Percentiles rank a stretch among this genome's conserved stretches.
These are phyloP conservation scores for Rhodotorula graminis DNA, from an alignment of 768 basidiomycete genomes.

Conservation along the genomic window DNA sequence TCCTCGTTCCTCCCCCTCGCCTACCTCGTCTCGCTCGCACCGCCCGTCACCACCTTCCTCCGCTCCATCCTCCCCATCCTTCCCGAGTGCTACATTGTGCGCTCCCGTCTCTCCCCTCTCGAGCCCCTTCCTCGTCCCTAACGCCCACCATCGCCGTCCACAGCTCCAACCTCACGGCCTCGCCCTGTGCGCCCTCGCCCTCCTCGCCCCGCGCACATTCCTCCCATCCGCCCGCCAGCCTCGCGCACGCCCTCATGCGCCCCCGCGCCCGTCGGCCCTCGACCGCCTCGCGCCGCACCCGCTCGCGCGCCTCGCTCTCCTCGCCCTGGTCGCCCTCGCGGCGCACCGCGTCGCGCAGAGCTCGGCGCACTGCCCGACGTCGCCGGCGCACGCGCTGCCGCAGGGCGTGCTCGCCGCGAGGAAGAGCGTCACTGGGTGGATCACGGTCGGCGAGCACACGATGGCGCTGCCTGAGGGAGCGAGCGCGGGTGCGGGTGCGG, in stretches of 20 bases:
- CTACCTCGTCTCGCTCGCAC: background rate
- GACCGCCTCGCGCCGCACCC: background rate
- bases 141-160: background rate
- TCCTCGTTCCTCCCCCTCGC: background rate
- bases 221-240: background rate
- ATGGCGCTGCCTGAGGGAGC: constrained; percentile 7
- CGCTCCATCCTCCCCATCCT: background rate
- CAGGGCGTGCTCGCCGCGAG: constrained; percentile 60
- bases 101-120: background rate
- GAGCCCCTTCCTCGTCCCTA: no score
- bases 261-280: background rate
- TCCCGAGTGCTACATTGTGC: constrained; percentile 22
- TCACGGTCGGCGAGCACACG: constrained; percentile 68
- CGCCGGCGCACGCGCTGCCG: background rate
- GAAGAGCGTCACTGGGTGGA: constrained; percentile 69
- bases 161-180: constrained; percentile 32
- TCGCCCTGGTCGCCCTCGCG: constrained; percentile 4
- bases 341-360: constrained; percentile 6
- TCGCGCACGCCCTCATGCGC: background rate
- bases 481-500: background rate
- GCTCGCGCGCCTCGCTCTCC: background rate
- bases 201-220: background rate
- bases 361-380: constrained; percentile 18
- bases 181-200: constrained; percentile 14
- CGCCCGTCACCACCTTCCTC: background rate